Evolutionary conservation across 352 stramenopile species (phyloP).

Genomic region (Pythium rishiriense): DNA sequence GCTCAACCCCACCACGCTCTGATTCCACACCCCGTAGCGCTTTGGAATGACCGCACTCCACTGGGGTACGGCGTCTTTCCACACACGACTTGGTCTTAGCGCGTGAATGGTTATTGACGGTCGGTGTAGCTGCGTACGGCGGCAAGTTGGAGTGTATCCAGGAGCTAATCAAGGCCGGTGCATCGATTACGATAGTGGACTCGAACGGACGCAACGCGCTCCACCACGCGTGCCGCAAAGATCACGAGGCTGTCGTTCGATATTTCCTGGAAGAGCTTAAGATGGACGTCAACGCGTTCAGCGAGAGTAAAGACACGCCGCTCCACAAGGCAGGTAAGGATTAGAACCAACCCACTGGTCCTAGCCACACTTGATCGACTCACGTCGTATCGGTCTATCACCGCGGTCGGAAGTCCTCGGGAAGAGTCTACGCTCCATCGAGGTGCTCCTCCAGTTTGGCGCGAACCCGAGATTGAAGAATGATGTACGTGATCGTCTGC

Average conservation of each 20-base stretch:
- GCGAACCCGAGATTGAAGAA: slow-evolving; percentile 62
- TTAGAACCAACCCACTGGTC: no score
- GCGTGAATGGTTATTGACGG: background rate
- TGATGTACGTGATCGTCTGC: slow-evolving; percentile 35
- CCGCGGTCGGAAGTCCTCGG: slow-evolving; percentile 37
- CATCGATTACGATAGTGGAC: slow-evolving; percentile 39
- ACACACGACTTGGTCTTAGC: no score
- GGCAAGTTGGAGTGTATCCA: slow-evolving; percentile 55
- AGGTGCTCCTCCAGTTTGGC: slow-evolving; percentile 60
- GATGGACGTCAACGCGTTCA: slow-evolving; percentile 60
- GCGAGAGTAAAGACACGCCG: slow-evolving; percentile 72
- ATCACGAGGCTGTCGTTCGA: slow-evolving; percentile 61
- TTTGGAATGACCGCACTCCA: slow-evolving; percentile 83
- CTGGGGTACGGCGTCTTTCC: slow-evolving; percentile 76
- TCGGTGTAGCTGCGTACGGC: slow-evolving; percentile 48
- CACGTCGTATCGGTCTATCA: background rate
- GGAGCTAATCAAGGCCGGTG: slow-evolving; percentile 53
- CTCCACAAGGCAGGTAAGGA: slow-evolving; percentile 73
- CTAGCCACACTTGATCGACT: no score
- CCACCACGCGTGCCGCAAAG: slow-evolving; percentile 76
- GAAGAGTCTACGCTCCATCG: slow-evolving; percentile 56
- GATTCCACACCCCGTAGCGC: slow-evolving; percentile 32
- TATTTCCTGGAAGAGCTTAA: slow-evolving; percentile 47
- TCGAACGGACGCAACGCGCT: slow-evolving; percentile 67
- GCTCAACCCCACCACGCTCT: background rate